Evolutionary conservation across 306 rosid species (phyloP), one percentile per base, ranked within the genome.

Genomic region (Cicer yamashitae): DNA sequence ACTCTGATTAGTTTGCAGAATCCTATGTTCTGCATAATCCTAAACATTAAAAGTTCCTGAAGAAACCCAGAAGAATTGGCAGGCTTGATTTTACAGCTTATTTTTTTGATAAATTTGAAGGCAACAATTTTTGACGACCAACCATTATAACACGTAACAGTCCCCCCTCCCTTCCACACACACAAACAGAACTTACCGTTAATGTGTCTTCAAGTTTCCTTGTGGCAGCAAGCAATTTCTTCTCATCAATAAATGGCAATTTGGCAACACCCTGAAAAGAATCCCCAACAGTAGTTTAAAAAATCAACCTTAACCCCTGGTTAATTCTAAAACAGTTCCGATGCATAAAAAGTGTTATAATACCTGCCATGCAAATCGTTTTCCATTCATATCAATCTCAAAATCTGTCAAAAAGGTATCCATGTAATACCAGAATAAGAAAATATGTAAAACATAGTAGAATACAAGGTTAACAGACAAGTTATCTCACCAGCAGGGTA

Each of bases 361-460:
- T 86, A 94, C 98, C 97, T 94, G 98, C 98, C 98, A 94, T 6
- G 92, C 87, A 85, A 90, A 94, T 75, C 91, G 89, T 88, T 94
- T 91, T 34, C 98, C 98, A 86, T 91, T 91, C 98, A 94, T 94
- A 82, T 94, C 98, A 83, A 94, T 86, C 78, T 94, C 98, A 81
- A 91, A 86, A 74, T 91, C 98, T 94, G 91, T 75, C 54, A 70
- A 77, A 63, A 85, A 71, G 20, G 50, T 65, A 68, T 15, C 62
- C 66, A 67, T 18, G 56, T 70, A 54, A 79, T 52, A 65, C 44
- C 17, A 47, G 44, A 67, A 67, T 34, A 67, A 22, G 38, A 25
- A 84, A 38, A 37, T 13, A 58, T 39, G 43, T 12, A 79, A 66
- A 39, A 81, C 48, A 37, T 74, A 73, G 66, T 59, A 54, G 7